Evolutionary conservation across 2,329 filamentous ascomycete genomes (phyloP).

Genomic region (Pseudogymnoascus destructans): DNA sequence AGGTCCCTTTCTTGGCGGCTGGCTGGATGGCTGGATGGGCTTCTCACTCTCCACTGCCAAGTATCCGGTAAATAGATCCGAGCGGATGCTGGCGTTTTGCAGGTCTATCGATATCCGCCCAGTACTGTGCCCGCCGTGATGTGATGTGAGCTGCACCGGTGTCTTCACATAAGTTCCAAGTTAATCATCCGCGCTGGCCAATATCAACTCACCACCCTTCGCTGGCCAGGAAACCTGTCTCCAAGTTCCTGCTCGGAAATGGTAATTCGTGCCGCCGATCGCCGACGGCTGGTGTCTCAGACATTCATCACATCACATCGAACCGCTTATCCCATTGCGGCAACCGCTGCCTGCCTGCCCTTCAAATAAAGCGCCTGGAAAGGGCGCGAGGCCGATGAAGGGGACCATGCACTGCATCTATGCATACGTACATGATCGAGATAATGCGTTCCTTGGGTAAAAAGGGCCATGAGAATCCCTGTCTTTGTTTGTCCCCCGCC

Average conservation of each 20-base stretch:
- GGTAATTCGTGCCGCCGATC: not conserved
- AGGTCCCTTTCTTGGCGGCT: not conserved
- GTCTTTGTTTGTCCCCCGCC: not conserved
- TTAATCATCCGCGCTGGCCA: not conserved
- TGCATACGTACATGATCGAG: not conserved
- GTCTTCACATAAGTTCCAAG: slow-evolving; percentile 1
- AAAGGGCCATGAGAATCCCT: not conserved
- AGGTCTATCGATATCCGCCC: not conserved
- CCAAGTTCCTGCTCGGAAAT: not conserved
- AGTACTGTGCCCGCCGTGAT: not conserved
- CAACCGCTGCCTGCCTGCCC: not conserved
- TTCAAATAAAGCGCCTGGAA: slow-evolving; percentile 5
- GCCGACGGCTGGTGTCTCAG: not conserved
- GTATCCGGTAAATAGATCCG: not conserved
- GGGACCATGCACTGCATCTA: not conserved
- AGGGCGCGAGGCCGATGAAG: not conserved
- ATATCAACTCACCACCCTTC: not conserved
- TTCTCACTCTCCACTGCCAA: not conserved
- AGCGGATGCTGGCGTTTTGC: not conserved
- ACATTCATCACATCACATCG: not conserved
- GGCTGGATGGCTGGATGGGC: not conserved
- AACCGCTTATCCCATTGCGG: not conserved
- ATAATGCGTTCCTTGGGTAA: not conserved
- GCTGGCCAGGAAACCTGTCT: slow-evolving; percentile 1
- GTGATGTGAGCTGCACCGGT: not conserved